Evolutionary conservation across 495 filamentous ascomycete species (phyloP).

Genomic region (Penicillium maclennaniae): DNA sequence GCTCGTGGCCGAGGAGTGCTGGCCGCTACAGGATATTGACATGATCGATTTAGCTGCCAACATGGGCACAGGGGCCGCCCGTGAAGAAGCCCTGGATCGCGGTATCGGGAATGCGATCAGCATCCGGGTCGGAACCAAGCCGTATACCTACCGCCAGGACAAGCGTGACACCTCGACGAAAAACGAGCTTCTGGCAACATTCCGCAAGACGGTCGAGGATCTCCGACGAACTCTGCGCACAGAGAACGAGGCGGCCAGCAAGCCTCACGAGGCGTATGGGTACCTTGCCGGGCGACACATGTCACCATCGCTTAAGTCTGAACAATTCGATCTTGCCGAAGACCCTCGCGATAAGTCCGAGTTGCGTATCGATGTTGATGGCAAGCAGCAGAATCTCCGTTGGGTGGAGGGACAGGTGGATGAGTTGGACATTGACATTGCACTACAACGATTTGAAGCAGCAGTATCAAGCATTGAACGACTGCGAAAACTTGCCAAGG

Average conservation of each 20-base stretch:
- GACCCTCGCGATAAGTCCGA: slow-evolving; percentile 65
- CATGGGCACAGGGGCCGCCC: slow-evolving; percentile 54
- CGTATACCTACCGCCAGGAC: slow-evolving; percentile 87
- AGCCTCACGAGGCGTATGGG: slow-evolving; percentile 73
- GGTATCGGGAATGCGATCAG: slow-evolving; percentile 83
- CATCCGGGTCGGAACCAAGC: slow-evolving; percentile 83
- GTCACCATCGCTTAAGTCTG: slow-evolving; percentile 26
- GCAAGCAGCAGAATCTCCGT: slow-evolving; percentile 89
- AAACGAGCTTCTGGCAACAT: slow-evolving; percentile 72
- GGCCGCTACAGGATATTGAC: slow-evolving; percentile 89
- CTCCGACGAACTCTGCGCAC: slow-evolving; percentile 75
- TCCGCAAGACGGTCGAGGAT: slow-evolving; percentile 88
- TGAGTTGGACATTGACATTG: slow-evolving; percentile 92
- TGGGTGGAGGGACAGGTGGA: slow-evolving; percentile 96
- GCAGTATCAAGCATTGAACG: slow-evolving; percentile 80
- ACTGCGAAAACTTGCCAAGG: slow-evolving; percentile 69
- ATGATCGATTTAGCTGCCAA: slow-evolving; percentile 76
- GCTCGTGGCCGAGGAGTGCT: slow-evolving; percentile 89
- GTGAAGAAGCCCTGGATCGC: slow-evolving; percentile 55
- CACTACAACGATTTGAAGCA: slow-evolving; percentile 82
- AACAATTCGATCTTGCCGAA: slow-evolving; percentile 63
- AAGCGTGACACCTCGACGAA: slow-evolving; percentile 73
- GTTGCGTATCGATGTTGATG: slow-evolving; percentile 90
- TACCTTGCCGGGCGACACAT: slow-evolving; percentile 53
- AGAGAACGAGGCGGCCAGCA: slow-evolving; percentile 77